A percentile compares a stretch with the other conserved stretches of the same genome.
These are phyloP conservation scores for Colletotrichum sp. DNA, from an alignment of 2,329 filamentous ascomycete species.

Conservation along the genomic window DNA sequence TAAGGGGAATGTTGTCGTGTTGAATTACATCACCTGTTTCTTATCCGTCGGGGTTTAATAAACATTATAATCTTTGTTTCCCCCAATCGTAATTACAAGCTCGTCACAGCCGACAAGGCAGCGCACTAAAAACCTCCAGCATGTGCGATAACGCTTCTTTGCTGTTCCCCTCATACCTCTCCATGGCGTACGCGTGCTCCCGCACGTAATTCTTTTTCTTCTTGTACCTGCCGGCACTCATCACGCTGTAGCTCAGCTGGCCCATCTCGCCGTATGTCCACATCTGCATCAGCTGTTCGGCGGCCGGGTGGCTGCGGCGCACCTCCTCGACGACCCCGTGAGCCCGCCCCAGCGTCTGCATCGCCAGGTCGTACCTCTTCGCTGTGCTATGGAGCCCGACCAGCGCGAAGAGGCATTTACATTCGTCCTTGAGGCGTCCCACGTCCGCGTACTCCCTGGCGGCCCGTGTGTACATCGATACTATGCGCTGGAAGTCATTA, in stretches of 20 bases:
- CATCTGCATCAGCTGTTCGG: not conserved
- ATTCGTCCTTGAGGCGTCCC: not conserved
- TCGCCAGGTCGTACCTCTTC: not conserved
- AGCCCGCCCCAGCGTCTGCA: not conserved
- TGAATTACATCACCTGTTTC: too few relatives aligned
- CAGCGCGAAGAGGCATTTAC: not conserved
- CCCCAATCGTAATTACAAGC: not conserved
- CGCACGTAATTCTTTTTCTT: not conserved
- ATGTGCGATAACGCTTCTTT: not conserved
- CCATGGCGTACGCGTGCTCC: not conserved
- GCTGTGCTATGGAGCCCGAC: not conserved
- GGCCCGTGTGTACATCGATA: not conserved
- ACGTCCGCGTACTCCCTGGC: not conserved
- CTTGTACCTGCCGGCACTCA: not conserved
- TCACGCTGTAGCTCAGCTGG: not conserved
- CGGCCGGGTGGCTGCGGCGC: not conserved
- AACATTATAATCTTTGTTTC: not conserved
- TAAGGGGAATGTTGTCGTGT: not conserved
- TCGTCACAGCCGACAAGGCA: not conserved
- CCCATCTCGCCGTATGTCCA: not conserved
- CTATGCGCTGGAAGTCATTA: not conserved
- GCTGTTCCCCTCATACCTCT: not conserved
- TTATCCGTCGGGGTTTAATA: not conserved
- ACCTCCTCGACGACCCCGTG: not conserved
- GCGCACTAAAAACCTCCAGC: not conserved